These are phyloP conservation scores for Starmerella lactis-condensi DNA, from an alignment of 805 yeast genomes.

Conservation along the genomic window DNA sequence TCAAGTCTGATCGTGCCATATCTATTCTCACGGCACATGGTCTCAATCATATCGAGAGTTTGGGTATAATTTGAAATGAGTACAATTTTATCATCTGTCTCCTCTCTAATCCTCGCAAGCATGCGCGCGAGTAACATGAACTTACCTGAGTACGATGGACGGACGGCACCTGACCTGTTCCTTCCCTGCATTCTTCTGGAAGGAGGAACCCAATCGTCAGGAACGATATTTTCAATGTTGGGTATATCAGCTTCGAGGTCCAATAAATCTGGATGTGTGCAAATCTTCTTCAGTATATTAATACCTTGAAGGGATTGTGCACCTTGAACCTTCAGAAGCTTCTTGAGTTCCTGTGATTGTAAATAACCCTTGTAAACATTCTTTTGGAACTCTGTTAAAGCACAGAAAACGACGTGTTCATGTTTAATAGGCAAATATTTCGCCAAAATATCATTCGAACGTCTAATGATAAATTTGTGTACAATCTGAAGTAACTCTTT, in stretches of 20 bases:
- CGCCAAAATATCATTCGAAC: constrained; percentile 86
- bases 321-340: constrained; percentile 34
- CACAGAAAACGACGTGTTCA: constrained; percentile 91
- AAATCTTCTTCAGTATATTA: constrained; percentile 69
- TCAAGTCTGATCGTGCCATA: constrained; percentile 74
- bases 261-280: constrained; percentile 83
- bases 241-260: constrained; percentile 60
- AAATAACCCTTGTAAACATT: constrained; percentile 54
- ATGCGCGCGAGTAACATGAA: constrained; percentile 71
- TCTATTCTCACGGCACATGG: constrained; percentile 52
- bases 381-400: constrained; percentile 58
- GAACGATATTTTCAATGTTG: constrained; percentile 41
- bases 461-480: constrained; percentile 74
- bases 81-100: constrained; percentile 88
- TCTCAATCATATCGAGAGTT: constrained; percentile 78
- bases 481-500: constrained; percentile 56
- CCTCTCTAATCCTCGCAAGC: constrained; percentile 51
- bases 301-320: constrained; percentile 82
- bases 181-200: constrained; percentile 20
- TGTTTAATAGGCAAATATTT: constrained; percentile 90
- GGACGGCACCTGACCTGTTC: constrained; percentile 54
- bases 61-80: constrained; percentile 88
- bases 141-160: constrained; percentile 72
- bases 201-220: constrained; percentile 49
- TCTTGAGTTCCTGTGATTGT: constrained; percentile 58